Base-by-base conservation (phyloP, 1,139 yeast genomes). In the Wickerhamiella infanticola region DNA sequence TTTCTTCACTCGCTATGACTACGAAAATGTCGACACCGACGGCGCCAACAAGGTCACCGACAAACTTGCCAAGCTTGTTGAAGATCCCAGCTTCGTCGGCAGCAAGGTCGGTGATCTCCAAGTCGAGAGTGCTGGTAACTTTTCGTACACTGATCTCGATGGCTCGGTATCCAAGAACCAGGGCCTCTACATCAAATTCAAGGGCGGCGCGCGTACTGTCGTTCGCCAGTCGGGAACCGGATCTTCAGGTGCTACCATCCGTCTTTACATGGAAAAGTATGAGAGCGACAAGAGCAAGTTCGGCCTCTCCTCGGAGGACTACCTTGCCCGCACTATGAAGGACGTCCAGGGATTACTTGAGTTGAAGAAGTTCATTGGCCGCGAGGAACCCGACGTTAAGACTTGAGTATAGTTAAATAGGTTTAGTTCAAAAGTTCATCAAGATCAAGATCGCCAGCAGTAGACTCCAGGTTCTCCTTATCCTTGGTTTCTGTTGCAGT, bases 221-320 rank as follows among this genome's bases (percentile, higher is more conserved):
- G 84, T 85, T 43, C 80, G 99, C 65, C 73, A 90, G 54, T 85
- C 96, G 0, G 99, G 99, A 48, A 90, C 99, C 9, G 99, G 99
- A 5, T 86, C 97, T 1, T 79, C 95, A 1, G 99, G 98, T 42
- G 97, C 98, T 23, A 90, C 99, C 3, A 88, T 93, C 51, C 78
- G 99, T 65, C 70, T 90, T 54, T 90, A 90, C 65, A 70, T 88
- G 62, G 98, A 90, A 65, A 80, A 80, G 65, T 88, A 83, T 66
- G 77, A 81, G 39, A 58, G 64, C 45, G 94, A 85, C 58, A 62
- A 66, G 48, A 53, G 74, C 13, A 70, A 70, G 41, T 76, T 73
- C 58, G 58, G 58, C 7, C 56, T 65, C 49, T 63, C 69, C 41
- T 94, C 88, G n/a, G 84, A 81, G 55, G 77, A 77, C 38, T 86